phyloP scores from a whole-genome alignment of 768 basidiomycete species.

The Rhodotorula graminis region DNA sequence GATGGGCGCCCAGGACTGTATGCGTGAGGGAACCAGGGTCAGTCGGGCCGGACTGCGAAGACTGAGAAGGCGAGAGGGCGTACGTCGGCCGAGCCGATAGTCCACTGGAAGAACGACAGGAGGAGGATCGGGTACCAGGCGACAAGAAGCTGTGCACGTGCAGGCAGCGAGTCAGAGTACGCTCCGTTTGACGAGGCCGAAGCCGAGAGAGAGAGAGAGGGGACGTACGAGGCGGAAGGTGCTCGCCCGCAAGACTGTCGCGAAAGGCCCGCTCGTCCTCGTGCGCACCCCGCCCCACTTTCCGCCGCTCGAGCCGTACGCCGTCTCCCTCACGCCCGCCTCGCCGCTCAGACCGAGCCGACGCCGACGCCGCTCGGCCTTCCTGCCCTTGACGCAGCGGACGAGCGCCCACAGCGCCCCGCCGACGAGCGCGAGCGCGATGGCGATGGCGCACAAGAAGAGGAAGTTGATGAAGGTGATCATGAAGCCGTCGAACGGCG shows the following conservation, averaged over 20 bases:
- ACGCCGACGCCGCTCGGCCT: neutral
- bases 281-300: constrained; percentile 4
- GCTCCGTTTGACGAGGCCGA: neutral
- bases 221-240: constrained; percentile 14
- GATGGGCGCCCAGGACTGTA: constrained; percentile 80
- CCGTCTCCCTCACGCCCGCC: neutral
- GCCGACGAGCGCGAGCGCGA: constrained; percentile 55
- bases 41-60: neutral
- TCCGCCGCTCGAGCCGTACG: neutral
- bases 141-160: constrained; percentile 56
- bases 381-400: neutral
- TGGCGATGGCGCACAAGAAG: constrained; percentile 56
- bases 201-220: too few relatives aligned
- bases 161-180: neutral
- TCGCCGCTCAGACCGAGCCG: neutral
- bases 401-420: constrained; percentile 45
- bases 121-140: constrained; percentile 64
- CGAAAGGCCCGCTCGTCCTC: constrained; percentile 52
- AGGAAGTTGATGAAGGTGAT: constrained; percentile 68
- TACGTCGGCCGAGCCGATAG: constrained; percentile 43
- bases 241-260: constrained; percentile 44
- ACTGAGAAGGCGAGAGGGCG: neutral
- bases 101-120: constrained; percentile 87
- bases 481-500: constrained; percentile 82
- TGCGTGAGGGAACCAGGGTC: constrained; percentile 47